Base-by-base conservation (phyloP, 2,329 filamentous ascomycete genomes). In the Colletotrichum coccodes region DNA sequence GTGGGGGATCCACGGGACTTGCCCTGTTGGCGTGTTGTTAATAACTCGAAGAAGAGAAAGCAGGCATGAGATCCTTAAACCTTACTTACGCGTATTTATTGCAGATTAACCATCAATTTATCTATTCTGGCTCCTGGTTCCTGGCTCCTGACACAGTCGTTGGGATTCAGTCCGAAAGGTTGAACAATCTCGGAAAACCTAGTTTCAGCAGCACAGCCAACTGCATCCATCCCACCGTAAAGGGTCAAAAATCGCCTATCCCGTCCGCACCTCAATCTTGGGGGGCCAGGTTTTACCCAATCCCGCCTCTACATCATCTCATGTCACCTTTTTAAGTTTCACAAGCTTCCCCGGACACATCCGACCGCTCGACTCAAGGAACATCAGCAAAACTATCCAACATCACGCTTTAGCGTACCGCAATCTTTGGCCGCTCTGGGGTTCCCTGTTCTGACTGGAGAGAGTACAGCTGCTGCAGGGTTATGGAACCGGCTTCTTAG, bases 251-350 rank as follows among this genome's bases (percentile, higher is more conserved):
- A 6, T 34, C 23, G 32, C 21, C 34, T 40, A 23, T 26, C 26
- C 44, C 14, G 44, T 21, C 8, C 11, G 18, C n/a, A 16, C 32
- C 32, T 34, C 9, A 23, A n/a, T 59, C 16, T 49, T 36, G 21
- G 34, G 42, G 34, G 50, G 23, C 28, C 23, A 46, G 26, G 50
- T 56, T 26, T 46, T 49, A 2, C 53, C 54, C 46, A 40, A 56
- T 46, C 12, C n/a, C n/a, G 32, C 60, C 23, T 14, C n/a, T n/a
- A n/a, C n/a, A n/a, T n/a, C 23, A 64, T 26, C 53, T 68, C 61
- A 59, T 54, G 47, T 65, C 60, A 53, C 34, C 49, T 67, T 59
- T 44, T 59, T 59, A 47, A 59, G 14, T 60, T 52, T 58, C 44
- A 4, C 21, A 11, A 28, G 30, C 57, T 18, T 5, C 62, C 46